A percentile compares a stretch with the other conserved stretches of the same genome.
Evolutionary conservation across 148 eudicot genomes (phyloP).

Genomic region (Pouteria glomerata): DNA sequence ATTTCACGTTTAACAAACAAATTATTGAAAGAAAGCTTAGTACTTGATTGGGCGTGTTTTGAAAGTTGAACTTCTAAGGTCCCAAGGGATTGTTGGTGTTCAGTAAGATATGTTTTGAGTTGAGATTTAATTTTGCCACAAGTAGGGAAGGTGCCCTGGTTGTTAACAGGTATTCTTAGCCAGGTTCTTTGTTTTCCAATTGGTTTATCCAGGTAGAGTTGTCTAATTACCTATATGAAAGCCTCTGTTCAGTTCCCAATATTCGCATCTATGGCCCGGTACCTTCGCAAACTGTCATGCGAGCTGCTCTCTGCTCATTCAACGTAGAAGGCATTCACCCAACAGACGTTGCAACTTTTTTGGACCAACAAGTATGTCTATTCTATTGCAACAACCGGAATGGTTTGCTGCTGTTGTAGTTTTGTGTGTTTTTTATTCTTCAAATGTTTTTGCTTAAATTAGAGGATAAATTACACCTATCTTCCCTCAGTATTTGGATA

Average conservation of each 20-base stretch:
- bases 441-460: background rate
- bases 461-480: no score
- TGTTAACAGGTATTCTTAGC: background rate
- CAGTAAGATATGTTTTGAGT: no score
- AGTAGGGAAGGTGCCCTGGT: no score
- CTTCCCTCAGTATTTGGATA: no score
- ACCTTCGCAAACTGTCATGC: conserved; percentile 53
- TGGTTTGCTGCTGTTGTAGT: background rate
- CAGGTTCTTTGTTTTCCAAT: background rate
- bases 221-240: conserved; percentile 60
- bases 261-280: conserved; percentile 79
- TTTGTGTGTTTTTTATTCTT: background rate
- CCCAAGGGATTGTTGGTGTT: no score
- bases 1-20: no score
- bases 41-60: no score
- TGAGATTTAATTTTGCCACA: no score
- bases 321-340: conserved; percentile 77
- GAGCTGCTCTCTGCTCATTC: conserved; percentile 90
- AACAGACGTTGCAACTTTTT: conserved; percentile 79
- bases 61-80: no score
- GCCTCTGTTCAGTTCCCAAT: conserved; percentile 51
- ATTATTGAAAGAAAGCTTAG: no score
- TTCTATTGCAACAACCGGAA: background rate
- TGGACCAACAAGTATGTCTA: conserved; percentile 86
- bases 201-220: conserved; percentile 54